phyloP scores from a whole-genome alignment of 176 grass and related monocot species.

The Cenchrus fungigraminus region DNA sequence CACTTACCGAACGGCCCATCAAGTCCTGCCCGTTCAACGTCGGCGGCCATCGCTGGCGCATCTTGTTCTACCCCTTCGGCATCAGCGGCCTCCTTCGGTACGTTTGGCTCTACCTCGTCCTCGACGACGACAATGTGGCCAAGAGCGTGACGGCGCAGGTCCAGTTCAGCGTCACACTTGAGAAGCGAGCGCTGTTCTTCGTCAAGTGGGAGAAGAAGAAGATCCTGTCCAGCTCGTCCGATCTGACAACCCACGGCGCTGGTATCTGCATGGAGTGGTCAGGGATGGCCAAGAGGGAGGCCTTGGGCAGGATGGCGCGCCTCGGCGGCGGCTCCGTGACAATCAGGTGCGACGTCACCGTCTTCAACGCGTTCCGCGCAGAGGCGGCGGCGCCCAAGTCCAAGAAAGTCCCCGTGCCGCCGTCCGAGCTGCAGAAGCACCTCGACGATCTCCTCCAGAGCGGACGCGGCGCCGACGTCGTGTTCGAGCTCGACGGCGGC shows the following conservation, averaged over 20 bases:
- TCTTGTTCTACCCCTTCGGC: constrained; percentile 17
- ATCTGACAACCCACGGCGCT: background rate
- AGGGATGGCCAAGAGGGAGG: background rate
- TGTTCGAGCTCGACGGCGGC: too few relatives aligned
- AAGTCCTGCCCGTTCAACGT: constrained; percentile 24
- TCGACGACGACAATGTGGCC: background rate
- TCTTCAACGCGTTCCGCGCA: background rate
- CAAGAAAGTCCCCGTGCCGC: background rate
- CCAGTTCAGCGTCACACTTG: background rate
- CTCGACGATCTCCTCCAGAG: background rate
- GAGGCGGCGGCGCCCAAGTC: background rate
- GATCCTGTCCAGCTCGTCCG: background rate
- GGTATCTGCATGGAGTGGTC: too few relatives aligned
- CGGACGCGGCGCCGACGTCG: background rate
- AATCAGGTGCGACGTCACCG: background rate
- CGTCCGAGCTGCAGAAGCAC: background rate
- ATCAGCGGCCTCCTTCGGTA: background rate
- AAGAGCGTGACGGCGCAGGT: background rate
- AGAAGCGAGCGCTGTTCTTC: background rate
- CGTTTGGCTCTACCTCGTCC: background rate
- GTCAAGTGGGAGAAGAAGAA: background rate
- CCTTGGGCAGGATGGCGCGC: background rate
- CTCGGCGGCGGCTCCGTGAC: background rate
- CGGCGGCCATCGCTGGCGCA: constrained; percentile 27
- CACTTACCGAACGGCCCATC: background rate